These are phyloP conservation scores for Parasitella parasitica DNA, from an alignment of 371 early-diverging fungal species.

Conservation along the genomic window DNA sequence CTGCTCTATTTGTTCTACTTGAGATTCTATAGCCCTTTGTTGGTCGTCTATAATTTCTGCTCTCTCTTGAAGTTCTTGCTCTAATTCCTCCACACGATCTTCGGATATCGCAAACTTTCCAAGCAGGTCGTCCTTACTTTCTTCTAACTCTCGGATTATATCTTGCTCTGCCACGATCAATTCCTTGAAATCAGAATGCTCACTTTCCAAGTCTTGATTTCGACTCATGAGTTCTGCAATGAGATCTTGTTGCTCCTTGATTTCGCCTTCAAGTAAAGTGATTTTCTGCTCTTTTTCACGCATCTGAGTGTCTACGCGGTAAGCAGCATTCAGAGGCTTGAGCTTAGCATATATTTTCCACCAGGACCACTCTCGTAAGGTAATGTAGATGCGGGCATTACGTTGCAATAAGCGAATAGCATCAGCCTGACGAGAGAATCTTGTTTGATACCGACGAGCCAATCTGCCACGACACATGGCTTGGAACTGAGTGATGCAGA, in stretches of 20 bases:
- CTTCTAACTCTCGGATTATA: constrained; percentile 53
- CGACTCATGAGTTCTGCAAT: constrained; percentile 47
- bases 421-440: constrained; percentile 76
- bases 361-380: constrained; percentile 94
- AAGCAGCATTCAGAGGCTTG: constrained; percentile 94
- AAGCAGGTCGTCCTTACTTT: constrained; percentile 60
- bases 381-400: constrained; percentile 87
- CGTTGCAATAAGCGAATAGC: constrained; percentile 90
- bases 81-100: constrained; percentile 29
- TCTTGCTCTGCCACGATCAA: constrained; percentile 48
- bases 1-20: constrained; percentile 50
- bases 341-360: constrained; percentile 97
- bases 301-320: constrained; percentile 69
- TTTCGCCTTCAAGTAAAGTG: constrained; percentile 37
- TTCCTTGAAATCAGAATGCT: constrained; percentile 45
- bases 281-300: constrained; percentile 60
- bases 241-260: constrained; percentile 51
- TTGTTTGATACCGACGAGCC: constrained; percentile 70
- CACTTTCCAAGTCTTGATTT: constrained; percentile 55
- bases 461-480: constrained; percentile 86
- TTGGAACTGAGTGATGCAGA: constrained; percentile 85
- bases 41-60: background rate
- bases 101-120: constrained; percentile 62
- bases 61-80: constrained; percentile 9
- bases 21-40: constrained; percentile 17